Base-by-base conservation (phyloP, 169 alveolate species). In the Eimeria necatrix region DNA sequence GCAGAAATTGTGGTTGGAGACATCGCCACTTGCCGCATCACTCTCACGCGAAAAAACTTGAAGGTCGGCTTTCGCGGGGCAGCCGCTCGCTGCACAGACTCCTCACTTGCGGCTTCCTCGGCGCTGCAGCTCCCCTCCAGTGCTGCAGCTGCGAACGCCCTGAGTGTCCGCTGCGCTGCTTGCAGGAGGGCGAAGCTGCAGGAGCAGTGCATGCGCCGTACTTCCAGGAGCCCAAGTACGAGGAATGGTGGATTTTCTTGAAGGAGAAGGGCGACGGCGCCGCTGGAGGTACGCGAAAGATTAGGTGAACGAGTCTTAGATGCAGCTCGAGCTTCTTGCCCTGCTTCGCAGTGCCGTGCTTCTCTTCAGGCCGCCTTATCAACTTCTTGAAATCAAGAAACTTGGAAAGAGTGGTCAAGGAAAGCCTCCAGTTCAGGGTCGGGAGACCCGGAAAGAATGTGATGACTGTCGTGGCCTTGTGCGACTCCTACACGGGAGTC, bases 151-250 rank as follows among this genome's bases (percentile, higher is more conserved):
- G 20, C 8, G 16, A 14, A 32, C 18, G 68, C 56, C 22, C 20
- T 16, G 4, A 24, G 74, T 9, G 32, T 76, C 20, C 3, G 7
- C 51, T 52, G 52, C 41, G 49, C 61, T 68, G 51, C 8, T 20
- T 73, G 4, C 90, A 97, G 90, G 97, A 96, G 78, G 96, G 97
- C 18, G 98, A 97, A 93, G 96, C 98, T 18, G 94, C 96, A 46
- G 99, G 99, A 7, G 98, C 98, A 48, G 97, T 98, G 46, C 99
- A 98, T 93, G 98, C 99, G 41, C 99, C 99, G 12, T 94, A 84
- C 87, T 97, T 98, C 95, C 98, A 98, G 9, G 96, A 96, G 94
- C 97, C 98, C 10, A 98, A 97, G 93, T 98, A 96, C 92, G 99
- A 98, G 95, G 99, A 98, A 93, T 98, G 98, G 98, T 97, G 98